A percentile compares a stretch with the other conserved stretches of the same genome.
These are phyloP conservation scores for Urostyla sp. DNA, from an alignment of 73 alveolate genomes.

Conservation along the genomic window DNA sequence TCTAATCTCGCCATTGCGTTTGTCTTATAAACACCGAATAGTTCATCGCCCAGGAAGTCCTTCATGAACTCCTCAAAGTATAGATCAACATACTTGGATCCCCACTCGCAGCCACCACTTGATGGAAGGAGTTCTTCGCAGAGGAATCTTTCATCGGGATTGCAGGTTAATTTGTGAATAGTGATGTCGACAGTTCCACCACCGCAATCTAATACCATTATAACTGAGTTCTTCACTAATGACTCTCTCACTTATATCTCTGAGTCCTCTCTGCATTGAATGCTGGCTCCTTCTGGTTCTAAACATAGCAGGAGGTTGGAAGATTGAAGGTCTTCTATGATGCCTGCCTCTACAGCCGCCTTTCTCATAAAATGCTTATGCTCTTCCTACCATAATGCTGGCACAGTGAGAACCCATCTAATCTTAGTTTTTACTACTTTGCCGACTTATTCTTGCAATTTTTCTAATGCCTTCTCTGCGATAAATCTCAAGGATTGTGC, in stretches of 20 bases:
- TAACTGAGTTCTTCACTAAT: constrained; percentile 89
- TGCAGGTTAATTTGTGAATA: constrained; percentile 94
- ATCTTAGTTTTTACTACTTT: constrained; percentile 93
- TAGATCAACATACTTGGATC: constrained; percentile 96
- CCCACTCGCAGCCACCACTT: constrained; percentile 99
- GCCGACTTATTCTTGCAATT: constrained; percentile 95
- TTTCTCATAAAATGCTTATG: constrained; percentile 97
- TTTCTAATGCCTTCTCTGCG: constrained; percentile 93
- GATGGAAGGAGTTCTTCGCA: constrained; percentile 97
- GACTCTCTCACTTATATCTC: constrained; percentile 87
- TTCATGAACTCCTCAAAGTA: constrained; percentile 95
- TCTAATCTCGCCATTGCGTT: constrained; percentile 97
- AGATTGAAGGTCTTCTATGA: constrained; percentile 85
- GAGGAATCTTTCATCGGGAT: constrained; percentile 93
- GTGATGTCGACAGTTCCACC: constrained; percentile 99
- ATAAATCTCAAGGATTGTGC: constrained; percentile 92
- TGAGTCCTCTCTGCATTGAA: constrained; percentile 97
- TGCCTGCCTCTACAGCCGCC: constrained; percentile 98
- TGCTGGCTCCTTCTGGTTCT: constrained; percentile 99
- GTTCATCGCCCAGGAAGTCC: constrained; percentile 92
- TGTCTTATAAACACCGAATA: constrained; percentile 77
- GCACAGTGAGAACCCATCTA: constrained; percentile 99
- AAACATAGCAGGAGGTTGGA: constrained; percentile 93
- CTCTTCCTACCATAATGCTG: constrained; percentile 98
- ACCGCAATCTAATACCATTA: constrained; percentile 98